Evolutionary conservation across 2,329 filamentous ascomycete genomes (phyloP), one percentile per base, ranked within the genome.

Genomic region (Colletotrichum sp.): DNA sequence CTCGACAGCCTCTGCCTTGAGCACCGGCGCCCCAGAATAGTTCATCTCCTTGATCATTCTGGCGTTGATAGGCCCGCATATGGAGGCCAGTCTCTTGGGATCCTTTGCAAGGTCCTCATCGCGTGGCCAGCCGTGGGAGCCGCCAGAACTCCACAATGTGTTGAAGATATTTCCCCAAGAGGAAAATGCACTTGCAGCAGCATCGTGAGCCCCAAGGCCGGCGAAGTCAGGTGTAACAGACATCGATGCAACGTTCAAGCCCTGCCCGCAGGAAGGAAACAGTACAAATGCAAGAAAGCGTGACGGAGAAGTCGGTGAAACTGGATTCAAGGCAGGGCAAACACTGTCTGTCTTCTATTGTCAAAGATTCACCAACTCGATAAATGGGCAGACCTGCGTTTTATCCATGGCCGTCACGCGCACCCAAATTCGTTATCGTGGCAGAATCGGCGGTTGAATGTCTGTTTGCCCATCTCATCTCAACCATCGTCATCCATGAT

Each of bases 1-100:
- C 43, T 78, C 77, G 18, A 78, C 70, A 21, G 73, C 43, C 48
- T 78, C 77, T 14, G 38, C 55, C 70, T 77, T 74, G 56, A 78
- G 48, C 30, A 61, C 26, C 8, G 77, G 77, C 4, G 71, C 77
- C 7, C 77, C 77, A 9, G 77, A 76, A 21, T 78, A 78, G 18
- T 70, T 65, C 36, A 78, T 48, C 32, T 58, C 24, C 52, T 34
- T 28, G 18, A 78, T 64, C 73, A 78, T 65, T 13, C 71, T 43
- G 10, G 55, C 28, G 28, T 75, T 77, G 10, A 77, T 59, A 36
- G 75, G 75, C 26, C 56, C 56, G 61, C 59, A 64, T 28, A 65
- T 43, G 7, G 48, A 24, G 4, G 75, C 75, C 43, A 77, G 43
- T 21, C 48, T 59, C 13, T 66, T 26, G 10, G 76, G 76, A 16